phyloP scores from a whole-genome alignment of 352 stramenopile genomes.

The Phytophthora pinifolia region DNA sequence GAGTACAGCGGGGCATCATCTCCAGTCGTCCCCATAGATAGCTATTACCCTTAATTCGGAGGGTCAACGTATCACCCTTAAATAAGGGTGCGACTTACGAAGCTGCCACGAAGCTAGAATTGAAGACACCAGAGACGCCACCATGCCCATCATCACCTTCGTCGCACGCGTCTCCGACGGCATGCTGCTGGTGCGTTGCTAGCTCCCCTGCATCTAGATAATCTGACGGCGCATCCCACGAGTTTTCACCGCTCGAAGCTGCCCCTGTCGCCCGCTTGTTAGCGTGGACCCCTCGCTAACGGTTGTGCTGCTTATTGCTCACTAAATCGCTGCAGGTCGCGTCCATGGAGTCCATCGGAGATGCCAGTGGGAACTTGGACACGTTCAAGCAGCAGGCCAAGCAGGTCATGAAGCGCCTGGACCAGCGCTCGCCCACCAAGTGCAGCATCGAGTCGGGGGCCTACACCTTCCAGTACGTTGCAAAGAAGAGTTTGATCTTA shows the following conservation, averaged over 20 bases:
- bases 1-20: slow-evolving; percentile 47
- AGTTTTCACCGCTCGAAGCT: slow-evolving; percentile 1
- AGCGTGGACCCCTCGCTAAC: neutral
- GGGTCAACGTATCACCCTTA: neutral
- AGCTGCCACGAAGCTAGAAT: slow-evolving; percentile 10
- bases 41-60: neutral
- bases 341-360: slow-evolving; percentile 91
- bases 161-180: slow-evolving; percentile 93
- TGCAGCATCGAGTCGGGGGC: slow-evolving; percentile 93
- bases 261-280: neutral
- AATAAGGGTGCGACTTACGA: too few species aligned
- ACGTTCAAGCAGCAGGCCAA: slow-evolving; percentile 93
- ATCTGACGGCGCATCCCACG: neutral
- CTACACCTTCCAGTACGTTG: slow-evolving; percentile 91
- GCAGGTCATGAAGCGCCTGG: slow-evolving; percentile 93
- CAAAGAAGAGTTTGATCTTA: neutral
- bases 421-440: slow-evolving; percentile 90
- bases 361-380: slow-evolving; percentile 82
- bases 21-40: neutral
- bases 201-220: neutral
- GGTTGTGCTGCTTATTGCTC: neutral
- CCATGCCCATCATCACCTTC: slow-evolving; percentile 95
- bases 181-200: slow-evolving; percentile 83
- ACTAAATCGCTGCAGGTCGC: slow-evolving; percentile 63
- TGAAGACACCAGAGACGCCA: neutral